A percentile compares a stretch with the other conserved stretches of the same genome.
Conservation (phyloP, 1,284 basidiomycete species). For the Austroboletus niveus region DNA sequence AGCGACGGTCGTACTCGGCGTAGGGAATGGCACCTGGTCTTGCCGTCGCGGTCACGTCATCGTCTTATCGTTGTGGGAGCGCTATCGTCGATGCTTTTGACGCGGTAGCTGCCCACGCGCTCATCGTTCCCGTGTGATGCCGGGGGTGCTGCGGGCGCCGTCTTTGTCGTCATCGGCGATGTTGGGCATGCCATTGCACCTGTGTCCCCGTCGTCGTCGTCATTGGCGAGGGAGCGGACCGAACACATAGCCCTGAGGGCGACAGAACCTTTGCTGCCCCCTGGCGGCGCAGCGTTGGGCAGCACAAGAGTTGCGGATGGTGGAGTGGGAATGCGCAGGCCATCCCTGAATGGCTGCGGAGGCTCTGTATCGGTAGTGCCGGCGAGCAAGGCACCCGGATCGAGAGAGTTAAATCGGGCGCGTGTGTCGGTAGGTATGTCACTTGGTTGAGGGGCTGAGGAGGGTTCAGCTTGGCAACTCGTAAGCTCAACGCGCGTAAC, state of each 20-base stretch:
- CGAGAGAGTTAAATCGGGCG: slow-evolving; percentile 62
- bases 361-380: slow-evolving; percentile 5
- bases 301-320: slow-evolving; percentile 22
- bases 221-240: slow-evolving; percentile 61
- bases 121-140: too few species aligned
- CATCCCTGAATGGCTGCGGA: slow-evolving; percentile 10
- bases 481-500: slow-evolving; percentile 9
- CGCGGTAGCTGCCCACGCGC: too few species aligned
- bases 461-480: slow-evolving; percentile 5
- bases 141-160: too few species aligned
- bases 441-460: slow-evolving; percentile 46
- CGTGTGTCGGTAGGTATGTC: slow-evolving; percentile 34
- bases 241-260: slow-evolving; percentile 75
- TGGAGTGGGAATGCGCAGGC: slow-evolving; percentile 18
- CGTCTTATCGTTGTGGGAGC: too few species aligned
- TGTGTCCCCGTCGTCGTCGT: too few species aligned
- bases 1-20: too few species aligned
- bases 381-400: slow-evolving; percentile 53
- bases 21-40: too few species aligned
- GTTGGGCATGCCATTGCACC: too few species aligned
- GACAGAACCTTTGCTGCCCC: slow-evolving; percentile 50
- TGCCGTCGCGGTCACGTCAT: too few species aligned
- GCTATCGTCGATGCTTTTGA: too few species aligned
- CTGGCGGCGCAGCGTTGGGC: slow-evolving; percentile 20
- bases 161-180: too few species aligned